Base-by-base conservation (phyloP, 2,329 filamentous ascomycete genomes). In the Colletotrichum viniferum region DNA sequence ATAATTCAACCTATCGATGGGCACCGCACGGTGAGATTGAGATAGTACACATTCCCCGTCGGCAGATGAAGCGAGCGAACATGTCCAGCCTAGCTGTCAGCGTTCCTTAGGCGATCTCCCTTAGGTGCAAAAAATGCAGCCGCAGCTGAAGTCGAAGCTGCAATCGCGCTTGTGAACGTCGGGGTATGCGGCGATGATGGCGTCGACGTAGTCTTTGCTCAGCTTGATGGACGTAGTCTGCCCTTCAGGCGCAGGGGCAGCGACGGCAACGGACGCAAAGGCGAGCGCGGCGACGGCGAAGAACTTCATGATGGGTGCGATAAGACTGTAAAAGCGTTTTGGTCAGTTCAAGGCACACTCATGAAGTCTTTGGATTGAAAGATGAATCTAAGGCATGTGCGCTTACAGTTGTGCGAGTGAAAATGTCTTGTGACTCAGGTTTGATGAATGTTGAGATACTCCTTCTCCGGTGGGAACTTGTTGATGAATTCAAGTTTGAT, bases 201-300 rank as follows among this genome's bases (percentile, higher is more conserved):
- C 55, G 32, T 69, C 66, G 55, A 69, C 34, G 61, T 28, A 38
- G n/a, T 82, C 61, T 21, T 64, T 28, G 61, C 61, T 64, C 0
- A 64, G 32, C 34, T 64, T 48, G 24, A 64, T 21, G 0, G 61
- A 24, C n/a, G 13, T 21, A 10, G 61, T 4, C 61, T 43, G 32
- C 12, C 32, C 61, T 1, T 9, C 34, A 2, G 21, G 61, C 13
- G 21, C 26, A 21, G 61, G 61, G 4, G 61, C 61, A 1, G 61
- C 34, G 24, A 66, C 28, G 5, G 63, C 18, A 18, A 66, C 38
- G 2, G 61, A 48, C 7, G 34, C 61, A 5, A 64, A 0, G 0
- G 61, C 14, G 24, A 48, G 3, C 1, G 26, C 9, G 34, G 30
- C 34, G 3, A n/a, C 61, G 61, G 61, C 8, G 21, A 18, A 64